Base-by-base conservation (phyloP, 73 alveolate genomes). In the Urostyla sp. region DNA sequence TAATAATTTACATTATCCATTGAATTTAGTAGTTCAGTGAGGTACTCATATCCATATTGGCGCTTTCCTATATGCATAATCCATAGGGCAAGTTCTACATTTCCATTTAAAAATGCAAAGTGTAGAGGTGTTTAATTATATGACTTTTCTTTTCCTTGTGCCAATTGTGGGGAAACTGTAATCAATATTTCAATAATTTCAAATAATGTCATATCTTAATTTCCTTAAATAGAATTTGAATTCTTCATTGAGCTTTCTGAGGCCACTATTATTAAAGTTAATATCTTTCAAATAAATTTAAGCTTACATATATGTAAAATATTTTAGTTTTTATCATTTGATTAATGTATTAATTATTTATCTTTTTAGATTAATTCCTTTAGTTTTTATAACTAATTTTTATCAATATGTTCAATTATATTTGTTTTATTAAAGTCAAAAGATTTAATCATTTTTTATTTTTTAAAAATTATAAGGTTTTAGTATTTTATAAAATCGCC, bases 31-130 rank as follows among this genome's bases (percentile, higher is more conserved):
- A 69, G 59, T 15, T 69, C 83, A 31, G 34, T 18, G 28, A 46
- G 55, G 37, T 53, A 49, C 7, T 69, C 83, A 1, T 46, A 30
- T 10, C 83, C 83, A n/a, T 69, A 49, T 26, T 69, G 72, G 72
- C 55, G 44, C 69, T 26, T 69, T 4, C 44, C 48, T 6, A 69
- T 45, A 34, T 69, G 48, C 48, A 48, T 59, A 55, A 69, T 46
- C 83, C 83, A 69, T 6, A 69, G 72, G 1, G 83, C 67, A 24
- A 40, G n/a, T 55, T 69, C 83, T 8, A 69, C 3, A 49, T 69
- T 69, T 21, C 83, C 83, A 49, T 32, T 69, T 32, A 46, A 46
- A 26, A 69, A 69, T 11, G 83, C 83, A 30, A 46, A 69, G 53
- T 69, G 83, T 8, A 69, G 60, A 11, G 83, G 56, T 5, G 59